Evolutionary conservation across 2,329 filamentous ascomycete genomes (phyloP), one percentile per base, ranked within the genome.

Genomic region (Ophiocordyceps camponoti-leonardi): DNA sequence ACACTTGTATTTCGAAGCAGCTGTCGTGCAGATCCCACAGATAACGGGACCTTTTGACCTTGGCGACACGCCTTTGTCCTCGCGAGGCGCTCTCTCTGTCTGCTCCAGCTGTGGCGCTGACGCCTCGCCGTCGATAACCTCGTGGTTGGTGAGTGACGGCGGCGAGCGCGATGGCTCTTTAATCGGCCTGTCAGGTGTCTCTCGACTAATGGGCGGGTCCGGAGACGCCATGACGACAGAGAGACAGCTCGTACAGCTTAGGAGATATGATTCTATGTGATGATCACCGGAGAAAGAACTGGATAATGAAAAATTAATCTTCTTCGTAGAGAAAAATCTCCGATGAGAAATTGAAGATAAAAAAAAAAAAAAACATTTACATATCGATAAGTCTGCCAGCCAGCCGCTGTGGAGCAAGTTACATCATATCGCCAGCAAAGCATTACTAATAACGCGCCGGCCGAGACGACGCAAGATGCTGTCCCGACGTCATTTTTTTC

Each of bases 1-100:
- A 50, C 77, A 81, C 53, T 78, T 81, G 59, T 81, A 81, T 57
- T 77, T 80, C 28, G 66, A 66, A 19, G 68, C 62, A 5, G 66
- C 66, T 31, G 58, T 54, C 26, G 69, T 56, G 56, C 77, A 81
- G 30, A 78, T 63, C 6, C 68, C 67, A 52, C 77, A 81, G 2
- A 57, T 49, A 18, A 53, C 52, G 40, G 52, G 43, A 12, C 40
- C 43, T 44, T 48, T 48, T 18, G 26, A 31, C 7, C 6, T 22
- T 18, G 46, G n/a, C 11, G 26, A 10, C 14, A 6, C 12, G 20
- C 14, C n/a, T n/a, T 47, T 33, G 16, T 7, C 42, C 19, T 44
- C 12, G 14, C 12, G 6, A 11, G 39, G 12, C 19, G 39, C n/a
- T 2, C n/a, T 12, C 30, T 43, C 26, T 4, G 16, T 39, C n/a